Evolutionary conservation across 805 yeast species (phyloP), one percentile per base, ranked within the genome.

Genomic region (Candida succiphila): DNA sequence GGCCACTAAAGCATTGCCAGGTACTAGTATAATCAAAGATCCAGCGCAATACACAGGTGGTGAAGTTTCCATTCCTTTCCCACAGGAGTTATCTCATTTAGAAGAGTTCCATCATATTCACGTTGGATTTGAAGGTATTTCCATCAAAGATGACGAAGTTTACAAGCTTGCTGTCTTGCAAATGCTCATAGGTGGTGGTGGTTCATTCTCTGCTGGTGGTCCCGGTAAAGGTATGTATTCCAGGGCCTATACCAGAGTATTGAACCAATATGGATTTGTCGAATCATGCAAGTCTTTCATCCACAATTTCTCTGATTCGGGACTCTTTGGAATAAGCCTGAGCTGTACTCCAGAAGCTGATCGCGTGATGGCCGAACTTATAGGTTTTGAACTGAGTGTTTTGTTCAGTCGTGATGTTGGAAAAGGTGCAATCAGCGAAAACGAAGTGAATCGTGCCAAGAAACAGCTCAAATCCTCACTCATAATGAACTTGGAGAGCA

Each of bases 201-300:
- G 96, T 5, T 87, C 97, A 2, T 92, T 92, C 52, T 79, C 94
- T 15, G 97, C 98, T 8, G 98, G 98, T 43, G 98, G 98, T 0
- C 98, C 98, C 14, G 98, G 98, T 34, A 92, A 92, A 58, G 98
- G 98, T 4, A 88, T 92, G 97, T 92, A 87, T 54, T 85, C 96
- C 4, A 70, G 97, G 38, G 72, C 94, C 17, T 92, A 87, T 62
- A 85, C 95, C 0, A 75, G 87, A 45, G 95, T 92, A 3, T 66
- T 92, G 52, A 89, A 89, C 58, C 92, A 81, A 53, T 84, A 82
- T 52, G 94, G 94, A 26, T 88, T 81, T 53, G 77, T 92, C 33
- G 98, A 92, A 51, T 79, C 82, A 48, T 86, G 95, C 54, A 65
- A 77, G 47, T 73, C 94, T 7, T 87, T 88, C 61, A 86, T 87